Base-by-base conservation (phyloP, 2,329 filamentous ascomycete genomes). In the Pseudodiploospora longispora region DNA sequence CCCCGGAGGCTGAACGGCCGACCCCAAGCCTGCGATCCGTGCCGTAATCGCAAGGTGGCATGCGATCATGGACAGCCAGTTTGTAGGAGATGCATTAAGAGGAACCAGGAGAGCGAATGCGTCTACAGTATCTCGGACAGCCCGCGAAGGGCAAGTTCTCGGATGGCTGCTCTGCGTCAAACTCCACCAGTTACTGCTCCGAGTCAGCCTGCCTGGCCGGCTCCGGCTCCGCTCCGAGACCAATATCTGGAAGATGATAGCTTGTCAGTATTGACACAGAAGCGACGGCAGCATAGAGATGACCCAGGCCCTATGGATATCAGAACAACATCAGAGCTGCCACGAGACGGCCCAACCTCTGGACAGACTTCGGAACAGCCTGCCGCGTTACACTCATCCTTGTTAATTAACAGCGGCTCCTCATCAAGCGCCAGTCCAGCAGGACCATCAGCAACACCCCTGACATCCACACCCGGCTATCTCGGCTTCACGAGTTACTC, bases 401-500 rank as follows among this genome's bases (percentile, higher is more conserved):
- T 28, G 27, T 29, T 38, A 3, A 6, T 28, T 27, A 29, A 19
- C n/a, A 3, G 10, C 27, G 19, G 10, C 27, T 10, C 9, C n/a
- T 38, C 36, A 7, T 30, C 38, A 7, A 40, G 29, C n/a, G 29
- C 28, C n/a, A 40, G 28, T 6, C 28, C 38, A 12, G 38, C 28
- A n/a, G 36, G 41, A 2, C 41, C 40, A 27, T 34, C 38, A 3
- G n/a, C 41, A 6, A 39, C 37, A 7, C 43, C 35, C 3, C 42
- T 38, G 36, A 42, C 45, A 6, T 34, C 47, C 5, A 42, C 33
- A 6, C 47, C 53, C 10, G 69, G 69, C 1, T 71, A 70, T 55
- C 58, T 72, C n/a, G 69, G 69, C 42, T 69, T 64, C 50, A 71
- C 67, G 3, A 71, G 66, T 44, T 67, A 67, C 48, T 65, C 58